Evolutionary conservation across 2,329 filamentous ascomycete genomes (phyloP), one percentile per base, ranked within the genome.

Genomic region (Aspergillus fumigatus): DNA sequence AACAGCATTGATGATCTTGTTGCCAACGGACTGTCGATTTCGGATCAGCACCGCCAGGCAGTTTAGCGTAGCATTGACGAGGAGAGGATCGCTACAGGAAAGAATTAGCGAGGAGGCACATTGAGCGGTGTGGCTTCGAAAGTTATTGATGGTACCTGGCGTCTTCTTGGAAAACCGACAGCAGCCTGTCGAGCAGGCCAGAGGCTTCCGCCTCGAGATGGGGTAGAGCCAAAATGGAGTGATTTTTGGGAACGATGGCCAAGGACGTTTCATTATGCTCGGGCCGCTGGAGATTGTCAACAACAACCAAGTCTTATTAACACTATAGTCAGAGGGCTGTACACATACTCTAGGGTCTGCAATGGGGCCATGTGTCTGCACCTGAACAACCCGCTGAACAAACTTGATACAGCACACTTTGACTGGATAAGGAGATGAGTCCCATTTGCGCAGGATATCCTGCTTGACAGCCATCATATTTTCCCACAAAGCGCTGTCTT

Each of bases 361-460:
- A 64, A 90, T 89, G 57, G 88, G 78, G 49, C 90, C 90, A n/a
- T 88, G 86, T 10, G 91, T 97, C 75, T 99, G 93, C 19, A 92
- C 90, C 63, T 97, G 84, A 48, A 99, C 89, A 48, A 97, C 90
- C 61, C 90, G 87, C 77, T 99, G 93, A 40, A 91, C 88, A 73
- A 99, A 99, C 75, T 99, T 99, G 81, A 97, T 88, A 78, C 94
- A 97, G 80, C 92, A 96, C 72, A 97, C 88, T 66, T 88, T 88
- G 61, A 97, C 84, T 2, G 90, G 88, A 11, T 88, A 82, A 14
- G 84, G 78, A 19, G 90, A 87, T 47, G 80, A 83, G 65, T 97
- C 93, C 93, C 95, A 97, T 68, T 94, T 86, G 58, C 85, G 86
- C 58, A 99, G 75, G 64, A 99, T 94, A 66, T 87, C 89, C 54